These are phyloP conservation scores for Lasiosphaeria hispida DNA, from an alignment of 495 filamentous ascomycete genomes.

Conservation along the genomic window DNA sequence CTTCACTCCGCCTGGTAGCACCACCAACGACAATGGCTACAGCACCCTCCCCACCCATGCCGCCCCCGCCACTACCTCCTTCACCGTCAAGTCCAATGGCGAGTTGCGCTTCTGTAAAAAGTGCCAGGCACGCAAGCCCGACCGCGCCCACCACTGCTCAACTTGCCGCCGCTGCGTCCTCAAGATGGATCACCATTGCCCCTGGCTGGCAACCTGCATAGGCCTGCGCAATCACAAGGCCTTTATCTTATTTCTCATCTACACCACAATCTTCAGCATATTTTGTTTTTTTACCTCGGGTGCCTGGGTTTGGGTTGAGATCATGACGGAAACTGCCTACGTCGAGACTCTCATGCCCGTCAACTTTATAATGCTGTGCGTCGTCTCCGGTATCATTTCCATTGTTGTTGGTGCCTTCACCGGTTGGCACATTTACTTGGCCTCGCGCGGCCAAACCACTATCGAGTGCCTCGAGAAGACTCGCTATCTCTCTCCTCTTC, in stretches of 20 bases:
- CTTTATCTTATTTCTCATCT: conserved; percentile 90
- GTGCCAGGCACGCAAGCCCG: conserved; percentile 88
- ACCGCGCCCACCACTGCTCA: conserved; percentile 94
- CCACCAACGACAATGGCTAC: conserved; percentile 51
- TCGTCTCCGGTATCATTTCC: conserved; percentile 86
- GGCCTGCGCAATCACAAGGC: conserved; percentile 93
- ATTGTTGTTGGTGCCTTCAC: conserved; percentile 88
- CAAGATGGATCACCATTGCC: conserved; percentile 99
- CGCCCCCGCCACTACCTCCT: conserved; percentile 59
- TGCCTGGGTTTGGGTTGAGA: conserved; percentile 76
- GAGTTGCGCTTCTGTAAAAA: conserved; percentile 92
- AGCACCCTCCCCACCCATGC: conserved; percentile 48
- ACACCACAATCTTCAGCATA: conserved; percentile 83
- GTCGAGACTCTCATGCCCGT: conserved; percentile 75
- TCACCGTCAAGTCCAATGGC: conserved; percentile 88
- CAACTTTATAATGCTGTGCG: conserved; percentile 83
- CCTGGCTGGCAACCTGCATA: conserved; percentile 95
- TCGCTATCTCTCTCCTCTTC: conserved; percentile 78
- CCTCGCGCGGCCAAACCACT: conserved; percentile 75
- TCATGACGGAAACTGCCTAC: conserved; percentile 61
- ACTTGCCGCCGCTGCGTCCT: conserved; percentile 89
- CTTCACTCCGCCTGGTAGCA: conserved; percentile 81
- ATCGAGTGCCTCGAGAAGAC: conserved; percentile 96
- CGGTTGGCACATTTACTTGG: conserved; percentile 85
- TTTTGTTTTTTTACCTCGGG: conserved; percentile 70